Conservation (phyloP, 2,329 filamentous ascomycete genomes). For the Aureobasidium mangrovei region DNA sequence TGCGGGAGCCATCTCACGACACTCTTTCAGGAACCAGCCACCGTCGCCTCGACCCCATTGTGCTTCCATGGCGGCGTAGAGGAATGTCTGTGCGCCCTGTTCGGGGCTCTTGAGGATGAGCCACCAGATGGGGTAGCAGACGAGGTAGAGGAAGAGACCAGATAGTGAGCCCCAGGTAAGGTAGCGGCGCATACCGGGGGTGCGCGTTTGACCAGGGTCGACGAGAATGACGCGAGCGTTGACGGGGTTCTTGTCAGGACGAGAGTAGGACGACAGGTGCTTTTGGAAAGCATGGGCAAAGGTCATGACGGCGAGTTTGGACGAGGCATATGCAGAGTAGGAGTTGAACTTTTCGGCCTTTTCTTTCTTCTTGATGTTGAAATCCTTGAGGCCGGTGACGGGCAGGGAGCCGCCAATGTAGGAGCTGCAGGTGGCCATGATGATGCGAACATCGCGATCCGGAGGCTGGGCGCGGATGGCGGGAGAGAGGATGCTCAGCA, state of each 20-base stretch:
- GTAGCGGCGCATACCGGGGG: conserved; percentile 80
- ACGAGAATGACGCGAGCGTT: conserved; percentile 78
- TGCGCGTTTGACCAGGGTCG: conserved; percentile 77
- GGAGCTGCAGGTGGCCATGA: conserved; percentile 78
- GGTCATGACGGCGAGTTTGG: conserved; percentile 67
- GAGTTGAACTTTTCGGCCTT: conserved; percentile 45
- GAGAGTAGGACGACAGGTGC: conserved; percentile 73
- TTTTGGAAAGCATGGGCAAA: conserved; percentile 90
- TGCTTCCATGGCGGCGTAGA: conserved; percentile 78
- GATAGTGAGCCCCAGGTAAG: conserved; percentile 74
- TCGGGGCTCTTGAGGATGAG: conserved; percentile 75
- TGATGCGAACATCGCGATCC: conserved; percentile 82
- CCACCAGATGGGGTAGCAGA: conserved; percentile 76
- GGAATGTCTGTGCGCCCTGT: conserved; percentile 77
- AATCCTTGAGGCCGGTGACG: conserved; percentile 29
- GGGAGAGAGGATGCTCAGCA: conserved; percentile 83
- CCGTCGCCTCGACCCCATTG: conserved; percentile 55
- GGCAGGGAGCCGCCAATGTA: conserved; percentile 69
- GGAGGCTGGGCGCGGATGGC: conserved; percentile 85
- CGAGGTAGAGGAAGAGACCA: conserved; percentile 68
- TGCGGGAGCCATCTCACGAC: conserved; percentile 63
- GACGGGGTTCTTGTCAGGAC: conserved; percentile 73
- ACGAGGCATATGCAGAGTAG: conserved; percentile 39
- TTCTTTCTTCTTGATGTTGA: conserved; percentile 45
- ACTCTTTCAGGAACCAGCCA: conserved; percentile 79